Conservation (phyloP, 1,284 basidiomycete species). For the Mycosarcoma mackinlayi region DNA sequence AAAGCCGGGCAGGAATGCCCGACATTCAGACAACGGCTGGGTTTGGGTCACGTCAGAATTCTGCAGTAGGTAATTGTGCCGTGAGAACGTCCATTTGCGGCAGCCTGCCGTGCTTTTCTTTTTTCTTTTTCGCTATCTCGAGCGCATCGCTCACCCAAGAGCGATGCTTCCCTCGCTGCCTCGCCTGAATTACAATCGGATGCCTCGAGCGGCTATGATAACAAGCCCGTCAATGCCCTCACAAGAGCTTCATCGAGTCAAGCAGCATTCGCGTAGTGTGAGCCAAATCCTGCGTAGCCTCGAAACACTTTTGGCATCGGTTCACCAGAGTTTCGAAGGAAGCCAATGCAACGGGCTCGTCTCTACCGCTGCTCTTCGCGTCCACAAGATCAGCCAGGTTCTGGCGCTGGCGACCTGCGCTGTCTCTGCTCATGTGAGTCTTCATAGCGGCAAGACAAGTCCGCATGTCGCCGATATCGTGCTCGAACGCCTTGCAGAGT, state of each 20-base stretch:
- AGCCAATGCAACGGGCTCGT: conserved; percentile 8
- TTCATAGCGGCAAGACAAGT: conserved; percentile 27
- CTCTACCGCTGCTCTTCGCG: neutral
- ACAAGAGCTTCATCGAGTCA: neutral
- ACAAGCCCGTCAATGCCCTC: too few relatives aligned
- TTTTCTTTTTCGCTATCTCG: neutral
- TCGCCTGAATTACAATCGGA: too few relatives aligned
- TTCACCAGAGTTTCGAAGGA: conserved; percentile 13
- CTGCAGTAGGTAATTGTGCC: neutral
- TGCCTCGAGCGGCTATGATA: too few relatives aligned
- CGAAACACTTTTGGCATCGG: conserved; percentile 10
- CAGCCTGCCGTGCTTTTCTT: neutral
- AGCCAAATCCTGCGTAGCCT: conserved; percentile 12
- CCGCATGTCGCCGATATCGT: conserved; percentile 22
- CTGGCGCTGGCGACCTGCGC: neutral
- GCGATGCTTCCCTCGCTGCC: too few relatives aligned
- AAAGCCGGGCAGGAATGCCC: too few relatives aligned
- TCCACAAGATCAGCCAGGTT: neutral
- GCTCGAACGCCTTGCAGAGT: conserved; percentile 28
- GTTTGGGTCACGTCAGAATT: neutral
- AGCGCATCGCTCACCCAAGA: too few relatives aligned
- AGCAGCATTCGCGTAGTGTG: conserved; percentile 9
- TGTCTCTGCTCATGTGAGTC: conserved; percentile 19
- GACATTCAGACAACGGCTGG: too few relatives aligned
- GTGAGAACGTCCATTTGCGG: neutral